Conservation (phyloP, 306 rosid genomes). For the Prinsepia uniflora region DNA sequence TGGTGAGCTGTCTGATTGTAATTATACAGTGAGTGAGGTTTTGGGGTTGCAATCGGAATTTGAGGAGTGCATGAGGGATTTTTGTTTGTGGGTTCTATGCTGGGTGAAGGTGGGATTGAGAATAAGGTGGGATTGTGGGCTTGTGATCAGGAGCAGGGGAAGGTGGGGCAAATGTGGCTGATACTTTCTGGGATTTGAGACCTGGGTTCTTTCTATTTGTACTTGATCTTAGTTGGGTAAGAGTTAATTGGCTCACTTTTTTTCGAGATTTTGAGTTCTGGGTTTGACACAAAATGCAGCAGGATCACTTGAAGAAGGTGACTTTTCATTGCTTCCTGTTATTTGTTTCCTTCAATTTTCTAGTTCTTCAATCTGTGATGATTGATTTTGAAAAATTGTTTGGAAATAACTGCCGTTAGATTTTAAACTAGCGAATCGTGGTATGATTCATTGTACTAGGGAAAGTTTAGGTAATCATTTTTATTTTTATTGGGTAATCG, state of each 20-base stretch:
- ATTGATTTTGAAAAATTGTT: not conserved
- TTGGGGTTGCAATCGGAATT: conserved; percentile 35
- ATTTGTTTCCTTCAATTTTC: not conserved
- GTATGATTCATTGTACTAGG: not conserved
- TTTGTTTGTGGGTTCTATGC: conserved; percentile 49
- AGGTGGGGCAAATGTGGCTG: conserved; percentile 96
- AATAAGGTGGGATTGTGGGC: conserved; percentile 61
- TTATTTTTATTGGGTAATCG: not conserved
- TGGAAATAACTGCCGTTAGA: not conserved
- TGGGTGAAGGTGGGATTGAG: conserved; percentile 46
- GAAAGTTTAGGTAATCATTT: not conserved
- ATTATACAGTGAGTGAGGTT: conserved; percentile 30
- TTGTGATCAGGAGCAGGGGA: conserved; percentile 88
- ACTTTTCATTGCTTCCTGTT: conserved; percentile 1
- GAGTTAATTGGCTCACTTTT: conserved; percentile 13
- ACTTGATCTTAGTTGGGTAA: conserved; percentile 39
- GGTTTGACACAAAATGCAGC: conserved; percentile 61
- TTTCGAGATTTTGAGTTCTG: conserved; percentile 29
- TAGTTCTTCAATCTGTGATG: not conserved
- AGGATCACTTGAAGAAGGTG: conserved; percentile 79
- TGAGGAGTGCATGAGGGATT: conserved; percentile 68
- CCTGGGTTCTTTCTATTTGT: conserved; percentile 18
- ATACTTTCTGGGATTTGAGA: conserved; percentile 25
- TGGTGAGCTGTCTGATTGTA: conserved; percentile 25
- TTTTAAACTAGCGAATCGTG: not conserved